Evolutionary conservation across 805 yeast species (phyloP).

Genomic region (Ogataea trehalophila): DNA sequence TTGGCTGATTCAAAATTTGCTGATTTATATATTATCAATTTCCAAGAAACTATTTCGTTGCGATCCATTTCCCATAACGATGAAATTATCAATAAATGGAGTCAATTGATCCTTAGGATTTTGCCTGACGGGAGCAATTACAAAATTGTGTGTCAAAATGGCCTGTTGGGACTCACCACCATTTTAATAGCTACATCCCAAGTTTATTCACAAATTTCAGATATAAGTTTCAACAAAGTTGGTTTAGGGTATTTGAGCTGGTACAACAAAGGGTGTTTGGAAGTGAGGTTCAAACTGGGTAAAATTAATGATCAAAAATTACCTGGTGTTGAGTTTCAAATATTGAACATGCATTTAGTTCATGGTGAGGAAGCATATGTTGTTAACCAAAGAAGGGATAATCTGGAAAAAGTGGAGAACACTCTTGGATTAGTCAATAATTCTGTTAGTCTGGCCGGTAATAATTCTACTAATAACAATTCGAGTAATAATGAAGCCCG

Average conservation of each 20-base stretch:
- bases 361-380: slow-evolving; percentile 36
- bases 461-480: background rate
- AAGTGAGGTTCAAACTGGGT: slow-evolving; percentile 39
- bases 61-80: slow-evolving; percentile 37
- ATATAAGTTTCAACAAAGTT: slow-evolving; percentile 36
- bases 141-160: slow-evolving; percentile 37
- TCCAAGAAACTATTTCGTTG: slow-evolving; percentile 49
- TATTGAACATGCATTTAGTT: slow-evolving; percentile 50
- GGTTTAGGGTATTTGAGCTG: slow-evolving; percentile 58
- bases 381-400: slow-evolving; percentile 9
- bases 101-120: slow-evolving; percentile 17
- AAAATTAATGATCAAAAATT: slow-evolving; percentile 29
- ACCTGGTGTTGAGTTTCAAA: slow-evolving; percentile 29
- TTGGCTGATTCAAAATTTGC: slow-evolving; percentile 7
- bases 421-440: slow-evolving; percentile 5
- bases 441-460: slow-evolving; percentile 13
- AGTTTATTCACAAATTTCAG: slow-evolving; percentile 34
- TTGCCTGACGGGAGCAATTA: slow-evolving; percentile 26
- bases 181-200: slow-evolving; percentile 35
- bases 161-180: slow-evolving; percentile 49
- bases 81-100: slow-evolving; percentile 32
- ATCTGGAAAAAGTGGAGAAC: slow-evolving; percentile 16
- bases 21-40: slow-evolving; percentile 38
- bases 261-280: slow-evolving; percentile 61
- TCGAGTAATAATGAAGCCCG: background rate